These are phyloP conservation scores for Solanum phureja DNA, from an alignment of 257 asterid genomes.

Conservation along the genomic window DNA sequence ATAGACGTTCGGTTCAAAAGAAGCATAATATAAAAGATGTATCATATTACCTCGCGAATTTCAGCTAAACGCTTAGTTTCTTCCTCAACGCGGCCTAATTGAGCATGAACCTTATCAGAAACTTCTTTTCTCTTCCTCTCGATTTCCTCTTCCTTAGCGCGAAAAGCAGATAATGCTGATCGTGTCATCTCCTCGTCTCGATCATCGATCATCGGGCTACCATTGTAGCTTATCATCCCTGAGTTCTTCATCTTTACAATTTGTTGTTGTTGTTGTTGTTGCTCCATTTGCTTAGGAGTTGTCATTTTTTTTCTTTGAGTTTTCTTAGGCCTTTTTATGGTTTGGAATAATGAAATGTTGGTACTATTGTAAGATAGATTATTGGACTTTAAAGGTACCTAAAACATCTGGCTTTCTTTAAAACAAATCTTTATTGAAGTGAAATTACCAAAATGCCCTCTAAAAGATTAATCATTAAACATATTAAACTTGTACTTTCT, in stretches of 20 bases:
- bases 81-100: conserved; percentile 75
- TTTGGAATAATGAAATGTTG: conserved; percentile 15
- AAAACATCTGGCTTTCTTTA: conserved; percentile 19
- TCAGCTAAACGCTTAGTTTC: conserved; percentile 69
- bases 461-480: not conserved
- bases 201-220: conserved; percentile 55
- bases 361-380: conserved; percentile 26
- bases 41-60: conserved; percentile 46
- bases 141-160: conserved; percentile 77
- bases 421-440: conserved; percentile 15
- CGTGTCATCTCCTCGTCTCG: conserved; percentile 71
- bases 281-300: conserved; percentile 31
- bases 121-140: conserved; percentile 62
- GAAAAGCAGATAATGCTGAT: conserved; percentile 61
- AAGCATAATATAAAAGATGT: not conserved
- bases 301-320: conserved; percentile 14
- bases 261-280: conserved; percentile 25
- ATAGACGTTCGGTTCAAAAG: not conserved
- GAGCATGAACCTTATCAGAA: conserved; percentile 56
- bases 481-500: not conserved
- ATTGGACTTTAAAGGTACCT: conserved; percentile 28
- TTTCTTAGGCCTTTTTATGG: conserved; percentile 5
- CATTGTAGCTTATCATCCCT: conserved; percentile 29
- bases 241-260: conserved; percentile 39
- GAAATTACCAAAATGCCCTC: conserved; percentile 18